A percentile compares a stretch with the other conserved stretches of the same genome.
Evolutionary conservation across 2,329 filamentous ascomycete genomes (phyloP).

Genomic region (Sporothrix dimorphospora): DNA sequence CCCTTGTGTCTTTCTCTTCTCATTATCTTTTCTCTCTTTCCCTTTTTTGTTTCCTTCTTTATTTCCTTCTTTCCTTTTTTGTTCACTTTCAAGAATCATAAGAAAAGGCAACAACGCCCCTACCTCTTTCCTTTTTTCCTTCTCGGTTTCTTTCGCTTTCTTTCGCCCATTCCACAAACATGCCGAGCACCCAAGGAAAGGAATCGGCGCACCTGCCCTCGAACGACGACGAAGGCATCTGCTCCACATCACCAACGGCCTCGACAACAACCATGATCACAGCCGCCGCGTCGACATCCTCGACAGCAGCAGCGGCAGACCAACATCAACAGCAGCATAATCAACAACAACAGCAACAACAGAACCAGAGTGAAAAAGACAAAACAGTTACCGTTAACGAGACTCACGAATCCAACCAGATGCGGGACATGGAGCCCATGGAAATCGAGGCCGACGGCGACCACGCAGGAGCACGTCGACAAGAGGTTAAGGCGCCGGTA

Average conservation of each 20-base stretch:
- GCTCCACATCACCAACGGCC: conserved; percentile 16
- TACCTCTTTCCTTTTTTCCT: not conserved
- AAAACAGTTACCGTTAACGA: not conserved
- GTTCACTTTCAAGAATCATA: not conserved
- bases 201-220: conserved; percentile 25
- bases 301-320: not conserved
- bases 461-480: not conserved
- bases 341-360: not conserved
- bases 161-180: not conserved
- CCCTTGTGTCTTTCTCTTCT: not conserved
- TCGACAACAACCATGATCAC: conserved; percentile 29
- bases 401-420: not conserved
- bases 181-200: conserved; percentile 3
- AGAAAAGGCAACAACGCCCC: not conserved
- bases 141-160: not conserved
- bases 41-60: not conserved
- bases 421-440: conserved; percentile 14
- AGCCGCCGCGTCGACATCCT: conserved; percentile 20
- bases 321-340: not conserved
- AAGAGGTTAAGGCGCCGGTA: not conserved
- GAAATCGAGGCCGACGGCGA: not conserved
- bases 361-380: conserved; percentile 3
- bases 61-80: not conserved
- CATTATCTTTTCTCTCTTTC: not conserved
- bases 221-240: conserved; percentile 20